Evolutionary conservation across 2,329 filamentous ascomycete genomes (phyloP).

Genomic region (Aureobasidium vineae): DNA sequence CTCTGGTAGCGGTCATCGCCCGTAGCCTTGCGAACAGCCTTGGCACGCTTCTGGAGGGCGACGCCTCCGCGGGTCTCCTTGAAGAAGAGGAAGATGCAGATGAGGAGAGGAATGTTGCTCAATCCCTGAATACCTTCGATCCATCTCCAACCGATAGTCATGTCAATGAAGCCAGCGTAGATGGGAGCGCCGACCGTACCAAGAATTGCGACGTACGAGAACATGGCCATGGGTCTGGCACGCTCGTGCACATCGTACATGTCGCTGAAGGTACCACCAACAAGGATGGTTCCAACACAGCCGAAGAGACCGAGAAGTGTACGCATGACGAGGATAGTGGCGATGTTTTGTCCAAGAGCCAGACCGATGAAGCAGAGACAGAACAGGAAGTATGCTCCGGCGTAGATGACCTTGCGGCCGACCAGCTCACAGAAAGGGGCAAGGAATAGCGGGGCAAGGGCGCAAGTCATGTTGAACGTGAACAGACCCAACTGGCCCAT

Average conservation of each 20-base stretch:
- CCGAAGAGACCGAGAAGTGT: slow-evolving; percentile 51
- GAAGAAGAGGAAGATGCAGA: slow-evolving; percentile 48
- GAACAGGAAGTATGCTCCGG: slow-evolving; percentile 49
- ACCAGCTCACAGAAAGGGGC: slow-evolving; percentile 53
- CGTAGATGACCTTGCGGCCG: slow-evolving; percentile 50
- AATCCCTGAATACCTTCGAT: slow-evolving; percentile 55
- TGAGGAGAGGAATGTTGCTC: slow-evolving; percentile 51
- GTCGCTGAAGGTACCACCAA: slow-evolving; percentile 52
- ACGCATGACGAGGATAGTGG: slow-evolving; percentile 50
- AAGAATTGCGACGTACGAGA: slow-evolving; percentile 52
- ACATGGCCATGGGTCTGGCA: slow-evolving; percentile 50
- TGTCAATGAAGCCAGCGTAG: slow-evolving; percentile 55
- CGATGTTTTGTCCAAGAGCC: slow-evolving; percentile 50
- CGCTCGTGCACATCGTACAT: slow-evolving; percentile 51
- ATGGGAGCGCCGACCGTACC: slow-evolving; percentile 55
- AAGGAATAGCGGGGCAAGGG: slow-evolving; percentile 49
- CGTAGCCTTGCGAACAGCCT: slow-evolving; percentile 48
- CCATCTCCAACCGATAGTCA: slow-evolving; percentile 55
- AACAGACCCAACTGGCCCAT: slow-evolving; percentile 53
- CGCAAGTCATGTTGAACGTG: slow-evolving; percentile 52
- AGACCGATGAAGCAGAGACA: slow-evolving; percentile 51
- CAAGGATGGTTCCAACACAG: slow-evolving; percentile 51
- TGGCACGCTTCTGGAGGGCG: slow-evolving; percentile 51
- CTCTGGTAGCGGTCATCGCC: slow-evolving; percentile 53
- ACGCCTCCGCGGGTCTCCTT: slow-evolving; percentile 51